These are phyloP conservation scores for Paraphoma sp. DNA, from an alignment of 2,329 filamentous ascomycete genomes.

Conservation along the genomic window DNA sequence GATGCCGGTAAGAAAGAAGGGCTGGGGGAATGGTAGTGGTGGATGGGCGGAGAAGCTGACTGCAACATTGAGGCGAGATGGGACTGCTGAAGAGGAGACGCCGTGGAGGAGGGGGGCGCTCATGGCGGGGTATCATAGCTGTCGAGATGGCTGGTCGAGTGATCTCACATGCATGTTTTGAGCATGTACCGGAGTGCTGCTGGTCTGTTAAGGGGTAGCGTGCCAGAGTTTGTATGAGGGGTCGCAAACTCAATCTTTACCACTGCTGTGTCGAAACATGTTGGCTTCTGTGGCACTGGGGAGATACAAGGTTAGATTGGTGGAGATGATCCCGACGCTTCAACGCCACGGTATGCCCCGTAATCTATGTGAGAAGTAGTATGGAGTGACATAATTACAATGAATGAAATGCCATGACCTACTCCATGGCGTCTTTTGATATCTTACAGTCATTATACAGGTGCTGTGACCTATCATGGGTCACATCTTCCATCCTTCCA, in stretches of 20 bases:
- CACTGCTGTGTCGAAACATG: not conserved
- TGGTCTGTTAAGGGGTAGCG: not conserved
- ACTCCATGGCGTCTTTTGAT: not conserved
- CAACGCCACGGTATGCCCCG: not conserved
- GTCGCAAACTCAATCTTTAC: not conserved
- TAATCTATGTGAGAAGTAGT: not conserved
- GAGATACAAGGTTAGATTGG: not conserved
- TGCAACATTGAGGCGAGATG: not conserved
- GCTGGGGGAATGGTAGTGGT: not conserved
- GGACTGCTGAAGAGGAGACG: not conserved
- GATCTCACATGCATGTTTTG: conserved; percentile 1
- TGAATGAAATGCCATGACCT: conserved; percentile 1
- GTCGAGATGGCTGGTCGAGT: not conserved
- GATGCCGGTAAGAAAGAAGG: not conserved
- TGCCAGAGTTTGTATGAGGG: not conserved
- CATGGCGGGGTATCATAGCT: not conserved
- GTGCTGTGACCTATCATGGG: conserved; percentile 41
- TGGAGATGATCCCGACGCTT: not conserved
- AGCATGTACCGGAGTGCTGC: not conserved
- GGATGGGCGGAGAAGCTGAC: not conserved
- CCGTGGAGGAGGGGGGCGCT: not conserved
- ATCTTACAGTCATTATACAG: conserved; percentile 13
- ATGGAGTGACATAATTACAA: conserved; percentile 11
- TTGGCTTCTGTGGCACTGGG: not conserved
- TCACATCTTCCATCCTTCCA: conserved; percentile 76